Percentiles rank a stretch among this genome's conserved stretches.
phyloP scores from a whole-genome alignment of 2,329 filamentous ascomycete species.

The Aspergillus awamori region DNA sequence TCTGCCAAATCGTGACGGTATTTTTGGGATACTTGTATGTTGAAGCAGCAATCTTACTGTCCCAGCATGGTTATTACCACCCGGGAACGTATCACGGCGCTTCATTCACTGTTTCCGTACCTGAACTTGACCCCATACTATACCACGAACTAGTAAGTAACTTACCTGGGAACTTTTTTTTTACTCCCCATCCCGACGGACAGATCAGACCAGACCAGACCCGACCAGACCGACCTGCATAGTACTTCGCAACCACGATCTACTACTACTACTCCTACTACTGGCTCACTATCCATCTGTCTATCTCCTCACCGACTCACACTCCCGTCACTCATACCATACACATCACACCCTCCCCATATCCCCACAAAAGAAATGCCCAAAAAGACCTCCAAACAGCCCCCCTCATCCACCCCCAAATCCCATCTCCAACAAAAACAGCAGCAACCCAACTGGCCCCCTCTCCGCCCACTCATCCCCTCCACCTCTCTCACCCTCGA shows the following conservation, averaged over 20 bases:
- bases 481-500: constrained; percentile 65
- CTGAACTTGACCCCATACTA: constrained; percentile 11
- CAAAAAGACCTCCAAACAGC: constrained; percentile 27
- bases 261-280: background rate
- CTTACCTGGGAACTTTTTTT: background rate
- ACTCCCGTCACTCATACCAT: background rate
- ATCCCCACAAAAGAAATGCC: constrained; percentile 22
- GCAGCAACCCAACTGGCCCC: constrained; percentile 65
- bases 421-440: constrained; percentile 18
- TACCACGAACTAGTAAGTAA: background rate
- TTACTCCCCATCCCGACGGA: background rate
- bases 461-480: constrained; percentile 69
- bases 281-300: background rate
- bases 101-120: background rate
- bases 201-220: background rate
- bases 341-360: background rate
- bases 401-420: constrained; percentile 13
- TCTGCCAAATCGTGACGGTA: constrained; percentile 7
- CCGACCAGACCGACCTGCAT: background rate
- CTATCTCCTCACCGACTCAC: background rate
- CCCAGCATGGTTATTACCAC: background rate
- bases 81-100: background rate
- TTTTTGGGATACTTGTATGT: background rate
- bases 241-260: background rate
- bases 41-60: background rate